A percentile compares a stretch with the other conserved stretches of the same genome.
These are phyloP conservation scores for Bruguiera gymnorhiza DNA, from an alignment of 345 rosid species.

Conservation along the genomic window DNA sequence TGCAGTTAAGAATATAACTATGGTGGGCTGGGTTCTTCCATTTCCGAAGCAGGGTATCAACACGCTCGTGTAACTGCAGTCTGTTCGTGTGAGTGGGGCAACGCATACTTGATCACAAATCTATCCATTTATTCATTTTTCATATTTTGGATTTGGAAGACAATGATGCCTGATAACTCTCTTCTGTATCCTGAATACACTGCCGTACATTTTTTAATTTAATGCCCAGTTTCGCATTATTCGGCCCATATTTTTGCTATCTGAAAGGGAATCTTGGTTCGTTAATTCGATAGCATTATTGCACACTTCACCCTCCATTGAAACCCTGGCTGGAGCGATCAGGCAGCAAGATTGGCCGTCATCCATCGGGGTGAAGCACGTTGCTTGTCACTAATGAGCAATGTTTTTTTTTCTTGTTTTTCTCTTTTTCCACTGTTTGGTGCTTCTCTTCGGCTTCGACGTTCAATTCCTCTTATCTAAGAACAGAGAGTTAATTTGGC, in stretches of 20 bases:
- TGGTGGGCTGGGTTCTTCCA: neutral
- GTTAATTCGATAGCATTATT: neutral
- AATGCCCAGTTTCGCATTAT: neutral
- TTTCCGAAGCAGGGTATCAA: neutral
- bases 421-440: conserved; percentile 6
- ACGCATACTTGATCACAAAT: neutral
- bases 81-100: neutral
- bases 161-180: neutral
- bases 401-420: neutral
- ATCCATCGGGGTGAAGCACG: too few relatives aligned
- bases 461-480: conserved; percentile 94
- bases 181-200: neutral
- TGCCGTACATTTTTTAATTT: neutral
- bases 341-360: too few relatives aligned
- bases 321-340: too few relatives aligned
- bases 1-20: conserved; percentile 1
- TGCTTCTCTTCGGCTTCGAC: conserved; percentile 50
- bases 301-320: neutral
- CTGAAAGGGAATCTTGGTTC: neutral
- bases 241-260: neutral
- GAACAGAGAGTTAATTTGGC: conserved; percentile 96
- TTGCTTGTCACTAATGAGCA: too few relatives aligned
- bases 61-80: neutral
- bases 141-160: neutral
- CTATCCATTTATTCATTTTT: neutral